Percentiles rank a stretch among this genome's conserved stretches.
Conservation (phyloP, 495 filamentous ascomycete species). For the Glarea lozoyensis region DNA sequence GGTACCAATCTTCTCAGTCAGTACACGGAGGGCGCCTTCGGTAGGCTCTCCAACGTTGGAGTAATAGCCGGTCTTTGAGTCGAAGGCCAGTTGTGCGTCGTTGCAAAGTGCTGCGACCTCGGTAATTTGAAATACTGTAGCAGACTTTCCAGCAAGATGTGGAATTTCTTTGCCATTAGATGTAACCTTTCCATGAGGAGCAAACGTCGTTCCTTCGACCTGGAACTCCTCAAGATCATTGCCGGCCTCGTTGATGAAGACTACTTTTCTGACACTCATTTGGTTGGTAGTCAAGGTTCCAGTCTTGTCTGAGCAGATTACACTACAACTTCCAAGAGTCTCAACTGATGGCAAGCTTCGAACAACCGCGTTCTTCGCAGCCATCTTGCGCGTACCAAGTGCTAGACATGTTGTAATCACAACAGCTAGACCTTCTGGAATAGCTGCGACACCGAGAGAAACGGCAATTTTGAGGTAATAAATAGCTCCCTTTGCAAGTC, state of each 20-base stretch:
- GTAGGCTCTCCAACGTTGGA: slow-evolving; percentile 92
- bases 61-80: slow-evolving; percentile 61
- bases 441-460: slow-evolving; percentile 94
- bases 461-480: slow-evolving; percentile 99
- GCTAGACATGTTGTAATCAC: slow-evolving; percentile 97
- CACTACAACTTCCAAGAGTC: slow-evolving; percentile 96
- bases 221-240: slow-evolving; percentile 76
- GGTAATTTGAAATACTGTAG: slow-evolving; percentile 67
- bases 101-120: slow-evolving; percentile 92
- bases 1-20: slow-evolving; percentile 92
- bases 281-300: slow-evolving; percentile 98
- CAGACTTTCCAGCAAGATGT: slow-evolving; percentile 66
- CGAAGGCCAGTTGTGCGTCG: slow-evolving; percentile 73
- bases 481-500: slow-evolving; percentile 96
- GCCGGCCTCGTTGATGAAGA: slow-evolving; percentile 67
- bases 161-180: slow-evolving; percentile 57
- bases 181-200: slow-evolving; percentile 67
- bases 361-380: slow-evolving; percentile 94
- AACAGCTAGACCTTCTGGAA: slow-evolving; percentile 93
- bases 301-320: slow-evolving; percentile 99
- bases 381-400: slow-evolving; percentile 95
- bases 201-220: slow-evolving; percentile 90
- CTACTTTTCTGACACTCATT: slow-evolving; percentile 95
- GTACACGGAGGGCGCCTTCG: slow-evolving; percentile 82
- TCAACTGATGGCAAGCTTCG: slow-evolving; percentile 94